Evolutionary conservation across 768 basidiomycete species (phyloP).

Genomic region (Tulasnella sp.): DNA sequence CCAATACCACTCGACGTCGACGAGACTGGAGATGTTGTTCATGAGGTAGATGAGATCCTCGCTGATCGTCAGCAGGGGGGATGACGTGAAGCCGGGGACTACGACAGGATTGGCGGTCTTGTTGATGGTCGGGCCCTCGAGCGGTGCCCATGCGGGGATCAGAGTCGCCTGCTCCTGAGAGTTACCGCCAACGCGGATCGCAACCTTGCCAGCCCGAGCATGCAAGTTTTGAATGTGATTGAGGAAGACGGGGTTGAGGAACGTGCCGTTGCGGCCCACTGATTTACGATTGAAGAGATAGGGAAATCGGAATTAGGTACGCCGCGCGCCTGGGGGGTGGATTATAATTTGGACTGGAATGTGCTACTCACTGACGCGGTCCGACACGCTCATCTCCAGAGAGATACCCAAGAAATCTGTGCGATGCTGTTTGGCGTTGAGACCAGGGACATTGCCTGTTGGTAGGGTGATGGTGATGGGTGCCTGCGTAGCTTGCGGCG

Average conservation of each 20-base stretch:
- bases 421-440: slow-evolving; percentile 41
- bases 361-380: slow-evolving; percentile 59
- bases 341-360: slow-evolving; percentile 5
- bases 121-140: slow-evolving; percentile 54
- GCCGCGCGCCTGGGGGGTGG: slow-evolving; percentile 36
- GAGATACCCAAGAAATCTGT: slow-evolving; percentile 69
- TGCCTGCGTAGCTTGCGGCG: slow-evolving; percentile 1
- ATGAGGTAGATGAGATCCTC: slow-evolving; percentile 48
- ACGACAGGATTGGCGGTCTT: slow-evolving; percentile 47
- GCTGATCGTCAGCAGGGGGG: slow-evolving; percentile 49
- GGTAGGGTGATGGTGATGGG: slow-evolving; percentile 24
- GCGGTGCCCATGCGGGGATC: slow-evolving; percentile 52
- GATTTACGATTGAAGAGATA: slow-evolving; percentile 18
- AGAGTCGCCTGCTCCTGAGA: slow-evolving; percentile 68
- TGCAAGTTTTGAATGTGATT: slow-evolving; percentile 77
- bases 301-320: slow-evolving; percentile 43
- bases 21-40: slow-evolving; percentile 43
- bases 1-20: slow-evolving; percentile 46
- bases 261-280: slow-evolving; percentile 58
- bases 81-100: slow-evolving; percentile 49
- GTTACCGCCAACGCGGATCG: slow-evolving; percentile 78
- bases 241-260: slow-evolving; percentile 68
- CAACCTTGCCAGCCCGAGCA: slow-evolving; percentile 62
- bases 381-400: slow-evolving; percentile 73
- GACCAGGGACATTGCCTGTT: slow-evolving; percentile 29